Conservation (phyloP, 1,284 basidiomycete genomes). For the Apiotrichum sp. region DNA sequence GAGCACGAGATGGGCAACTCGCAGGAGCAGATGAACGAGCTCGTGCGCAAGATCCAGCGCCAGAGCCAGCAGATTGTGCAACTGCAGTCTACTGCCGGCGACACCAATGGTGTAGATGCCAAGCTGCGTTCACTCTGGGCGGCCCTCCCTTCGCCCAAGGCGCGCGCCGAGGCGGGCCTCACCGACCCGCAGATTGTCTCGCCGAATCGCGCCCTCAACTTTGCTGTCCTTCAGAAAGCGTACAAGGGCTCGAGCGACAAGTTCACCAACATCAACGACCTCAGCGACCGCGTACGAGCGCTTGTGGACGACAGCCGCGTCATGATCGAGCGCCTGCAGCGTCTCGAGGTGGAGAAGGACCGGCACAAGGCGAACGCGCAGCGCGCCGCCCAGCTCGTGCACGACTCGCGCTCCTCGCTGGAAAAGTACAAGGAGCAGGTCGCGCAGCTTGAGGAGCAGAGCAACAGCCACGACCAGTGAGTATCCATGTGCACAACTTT, state of each 20-base stretch:
- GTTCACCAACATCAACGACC: slow-evolving; percentile 56
- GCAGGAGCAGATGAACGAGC: slow-evolving; percentile 13
- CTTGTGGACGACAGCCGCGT: slow-evolving; percentile 72
- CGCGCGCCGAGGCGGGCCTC: slow-evolving; percentile 60
- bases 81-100: slow-evolving; percentile 15
- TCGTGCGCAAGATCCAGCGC: slow-evolving; percentile 9
- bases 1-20: slow-evolving; percentile 30
- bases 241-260: slow-evolving; percentile 24
- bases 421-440: slow-evolving; percentile 70
- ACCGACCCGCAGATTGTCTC: slow-evolving; percentile 53
- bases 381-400: slow-evolving; percentile 77
- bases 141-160: slow-evolving; percentile 68
- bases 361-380: slow-evolving; percentile 82
- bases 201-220: slow-evolving; percentile 40
- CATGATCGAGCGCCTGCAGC: slow-evolving; percentile 70
- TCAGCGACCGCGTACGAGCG: slow-evolving; percentile 66
- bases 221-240: slow-evolving; percentile 42
- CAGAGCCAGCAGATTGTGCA: slow-evolving; percentile 31
- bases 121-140: slow-evolving; percentile 68
- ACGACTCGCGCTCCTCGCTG: slow-evolving; percentile 66
- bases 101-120: slow-evolving; percentile 16
- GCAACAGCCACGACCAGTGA: neutral
- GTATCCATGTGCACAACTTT: neutral
- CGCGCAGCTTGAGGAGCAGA: slow-evolving; percentile 4
- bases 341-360: slow-evolving; percentile 79